These are phyloP conservation scores for Skeletonema tropicum DNA, from an alignment of 108 stramenopile genomes.

Conservation along the genomic window DNA sequence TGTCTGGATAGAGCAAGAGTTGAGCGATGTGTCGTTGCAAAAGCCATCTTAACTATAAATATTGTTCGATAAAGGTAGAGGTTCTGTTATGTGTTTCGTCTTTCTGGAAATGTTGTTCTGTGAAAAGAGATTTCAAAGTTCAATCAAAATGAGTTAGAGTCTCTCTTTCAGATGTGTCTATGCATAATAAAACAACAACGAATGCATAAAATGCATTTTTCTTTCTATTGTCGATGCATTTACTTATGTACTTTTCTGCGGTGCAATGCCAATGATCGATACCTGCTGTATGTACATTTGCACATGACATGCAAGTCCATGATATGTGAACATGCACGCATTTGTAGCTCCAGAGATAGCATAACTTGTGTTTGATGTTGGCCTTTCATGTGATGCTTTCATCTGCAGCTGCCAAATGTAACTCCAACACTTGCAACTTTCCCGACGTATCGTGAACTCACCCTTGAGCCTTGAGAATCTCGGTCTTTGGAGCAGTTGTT, in stretches of 20 bases:
- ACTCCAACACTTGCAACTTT: background rate
- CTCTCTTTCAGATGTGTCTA: background rate
- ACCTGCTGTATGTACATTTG: background rate
- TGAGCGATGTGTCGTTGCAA: conserved; percentile 13
- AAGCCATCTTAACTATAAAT: background rate
- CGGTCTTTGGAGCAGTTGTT: background rate
- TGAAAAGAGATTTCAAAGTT: background rate
- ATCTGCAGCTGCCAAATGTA: background rate
- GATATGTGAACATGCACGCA: background rate
- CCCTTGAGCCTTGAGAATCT: background rate
- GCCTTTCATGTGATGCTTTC: background rate
- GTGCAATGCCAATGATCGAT: background rate
- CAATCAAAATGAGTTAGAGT: background rate
- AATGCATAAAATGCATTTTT: background rate
- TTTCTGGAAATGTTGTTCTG: background rate
- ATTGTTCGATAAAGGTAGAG: background rate
- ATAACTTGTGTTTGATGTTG: background rate
- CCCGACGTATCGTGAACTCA: background rate
- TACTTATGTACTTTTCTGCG: background rate
- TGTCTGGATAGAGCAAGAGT: conserved; percentile 1
- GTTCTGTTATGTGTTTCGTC: background rate
- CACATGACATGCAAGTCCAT: background rate
- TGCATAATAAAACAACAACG: background rate
- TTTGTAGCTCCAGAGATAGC: background rate
- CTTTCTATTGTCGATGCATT: background rate